These are phyloP conservation scores for Aspergillus avenaceus DNA, from an alignment of 495 filamentous ascomycete species.

Conservation along the genomic window DNA sequence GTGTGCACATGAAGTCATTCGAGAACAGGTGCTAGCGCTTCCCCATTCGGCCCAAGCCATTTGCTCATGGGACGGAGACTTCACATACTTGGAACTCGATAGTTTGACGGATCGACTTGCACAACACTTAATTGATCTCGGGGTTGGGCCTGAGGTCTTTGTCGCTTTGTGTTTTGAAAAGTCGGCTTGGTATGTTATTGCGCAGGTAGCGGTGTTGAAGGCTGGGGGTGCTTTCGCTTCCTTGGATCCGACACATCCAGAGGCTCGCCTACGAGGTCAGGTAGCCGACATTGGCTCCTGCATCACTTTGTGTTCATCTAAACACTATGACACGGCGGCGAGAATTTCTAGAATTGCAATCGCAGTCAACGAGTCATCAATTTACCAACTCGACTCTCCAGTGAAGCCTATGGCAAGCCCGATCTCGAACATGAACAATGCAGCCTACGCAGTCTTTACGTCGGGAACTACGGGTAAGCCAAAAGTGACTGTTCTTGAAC, in stretches of 20 bases:
- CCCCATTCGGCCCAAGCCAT: constrained; percentile 34
- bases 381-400: constrained; percentile 25
- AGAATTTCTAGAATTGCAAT: constrained; percentile 27
- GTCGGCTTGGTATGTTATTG: constrained; percentile 49
- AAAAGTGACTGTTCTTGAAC: constrained; percentile 45
- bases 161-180: constrained; percentile 58
- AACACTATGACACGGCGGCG: constrained; percentile 25
- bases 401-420: constrained; percentile 12
- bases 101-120: constrained; percentile 31
- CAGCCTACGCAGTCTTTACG: constrained; percentile 48
- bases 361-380: constrained; percentile 24
- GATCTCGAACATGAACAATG: constrained; percentile 21
- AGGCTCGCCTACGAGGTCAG: constrained; percentile 49
- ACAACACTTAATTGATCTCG: constrained; percentile 31
- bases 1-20: constrained; percentile 48
- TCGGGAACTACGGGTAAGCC: constrained; percentile 50
- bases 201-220: constrained; percentile 52
- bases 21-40: constrained; percentile 25
- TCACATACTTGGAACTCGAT: constrained; percentile 45
- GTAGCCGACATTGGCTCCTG: constrained; percentile 43
- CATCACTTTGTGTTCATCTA: constrained; percentile 36
- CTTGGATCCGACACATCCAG: constrained; percentile 54
- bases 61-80: constrained; percentile 45
- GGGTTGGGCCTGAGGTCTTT: constrained; percentile 38
- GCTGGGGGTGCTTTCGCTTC: constrained; percentile 57